Evolutionary conservation across 2,329 filamentous ascomycete species (phyloP).

Genomic region (Ilyonectria robusta): DNA sequence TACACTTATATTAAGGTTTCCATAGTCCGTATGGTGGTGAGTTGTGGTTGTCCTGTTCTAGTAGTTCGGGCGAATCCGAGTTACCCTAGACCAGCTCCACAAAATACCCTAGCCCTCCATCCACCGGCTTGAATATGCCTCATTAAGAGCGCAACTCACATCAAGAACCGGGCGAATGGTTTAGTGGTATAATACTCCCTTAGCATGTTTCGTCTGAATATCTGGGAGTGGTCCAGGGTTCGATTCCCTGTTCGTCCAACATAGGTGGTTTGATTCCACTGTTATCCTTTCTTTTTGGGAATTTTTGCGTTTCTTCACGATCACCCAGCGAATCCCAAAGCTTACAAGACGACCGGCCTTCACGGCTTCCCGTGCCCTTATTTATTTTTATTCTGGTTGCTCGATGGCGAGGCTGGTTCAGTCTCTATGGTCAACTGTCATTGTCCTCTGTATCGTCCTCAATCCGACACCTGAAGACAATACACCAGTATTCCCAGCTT

Average conservation of each 20-base stretch:
- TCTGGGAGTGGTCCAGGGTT: constrained; percentile 42
- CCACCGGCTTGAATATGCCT: constrained; percentile 19
- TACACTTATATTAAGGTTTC: not conserved
- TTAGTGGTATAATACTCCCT: constrained; percentile 50
- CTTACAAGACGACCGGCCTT: not conserved
- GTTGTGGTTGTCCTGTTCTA: not conserved
- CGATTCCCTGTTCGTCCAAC: constrained; percentile 46
- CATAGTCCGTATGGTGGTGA: not conserved
- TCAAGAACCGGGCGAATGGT: constrained; percentile 44
- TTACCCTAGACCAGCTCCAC: constrained; percentile 21
- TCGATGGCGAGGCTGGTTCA: not conserved
- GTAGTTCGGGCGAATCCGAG: not conserved
- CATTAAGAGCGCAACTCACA: not conserved
- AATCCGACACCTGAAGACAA: too few relatives aligned
- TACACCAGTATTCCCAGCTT: not conserved
- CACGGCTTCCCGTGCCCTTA: too few relatives aligned
- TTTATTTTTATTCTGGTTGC: not conserved
- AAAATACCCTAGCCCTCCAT: not conserved
- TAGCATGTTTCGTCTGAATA: constrained; percentile 37
- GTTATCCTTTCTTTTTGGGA: constrained; percentile 11
- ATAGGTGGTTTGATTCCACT: constrained; percentile 34
- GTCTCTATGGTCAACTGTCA: too few relatives aligned
- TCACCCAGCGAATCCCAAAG: not conserved
- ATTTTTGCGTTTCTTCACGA: not conserved
- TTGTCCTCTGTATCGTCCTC: too few relatives aligned